These are phyloP conservation scores for Chamaecyparis obtusa DNA, from an alignment of 75 land plant species.

Conservation along the genomic window DNA sequence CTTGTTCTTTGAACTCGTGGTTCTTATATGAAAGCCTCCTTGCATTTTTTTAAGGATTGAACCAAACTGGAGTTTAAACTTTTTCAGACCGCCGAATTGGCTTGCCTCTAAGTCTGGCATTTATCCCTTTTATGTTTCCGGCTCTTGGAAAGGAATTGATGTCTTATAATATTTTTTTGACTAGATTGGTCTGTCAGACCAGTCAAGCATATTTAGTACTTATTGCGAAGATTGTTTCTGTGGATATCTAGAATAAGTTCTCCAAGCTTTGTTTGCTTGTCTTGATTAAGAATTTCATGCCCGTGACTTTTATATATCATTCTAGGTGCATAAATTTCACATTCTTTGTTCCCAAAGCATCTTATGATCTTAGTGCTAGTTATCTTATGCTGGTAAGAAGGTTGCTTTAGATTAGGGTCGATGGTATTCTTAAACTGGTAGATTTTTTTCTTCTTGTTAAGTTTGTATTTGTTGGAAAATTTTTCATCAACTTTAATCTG, in stretches of 20 bases:
- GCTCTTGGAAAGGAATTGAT: background rate
- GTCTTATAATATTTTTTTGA: background rate
- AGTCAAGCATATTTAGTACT: background rate
- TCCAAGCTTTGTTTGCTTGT: background rate
- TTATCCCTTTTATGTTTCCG: background rate
- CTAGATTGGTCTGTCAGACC: background rate
- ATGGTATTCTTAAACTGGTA: no score
- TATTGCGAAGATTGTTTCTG: background rate
- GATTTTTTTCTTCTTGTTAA: background rate
- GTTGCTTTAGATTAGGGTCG: no score
- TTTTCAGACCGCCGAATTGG: background rate
- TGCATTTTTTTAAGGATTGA: background rate
- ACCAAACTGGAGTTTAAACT: background rate
- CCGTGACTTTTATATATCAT: background rate
- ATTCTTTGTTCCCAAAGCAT: no score
- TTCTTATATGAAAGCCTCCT: background rate
- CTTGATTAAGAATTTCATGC: background rate
- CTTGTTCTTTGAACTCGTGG: background rate
- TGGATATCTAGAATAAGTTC: background rate
- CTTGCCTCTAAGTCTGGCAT: background rate
- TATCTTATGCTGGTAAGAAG: background rate
- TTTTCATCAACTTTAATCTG: background rate
- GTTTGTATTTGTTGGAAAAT: background rate
- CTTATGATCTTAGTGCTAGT: no score
- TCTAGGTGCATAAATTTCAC: background rate